Evolutionary conservation across 164 flowering plant genomes (phyloP), one percentile per base, ranked within the genome.

Genomic region (Hamamelis virginiana): DNA sequence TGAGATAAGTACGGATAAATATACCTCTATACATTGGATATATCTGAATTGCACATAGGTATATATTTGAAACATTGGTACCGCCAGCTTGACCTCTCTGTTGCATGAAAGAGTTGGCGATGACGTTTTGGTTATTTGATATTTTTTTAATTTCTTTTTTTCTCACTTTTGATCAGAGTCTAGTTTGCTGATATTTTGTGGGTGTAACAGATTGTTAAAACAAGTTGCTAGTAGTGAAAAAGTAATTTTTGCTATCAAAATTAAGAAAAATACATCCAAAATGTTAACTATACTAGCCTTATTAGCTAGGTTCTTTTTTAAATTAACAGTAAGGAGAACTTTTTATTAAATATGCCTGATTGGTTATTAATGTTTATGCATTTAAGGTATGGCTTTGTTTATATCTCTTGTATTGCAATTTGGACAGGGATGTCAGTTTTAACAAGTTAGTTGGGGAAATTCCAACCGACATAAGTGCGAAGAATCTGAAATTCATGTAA

Each of bases 351-450:
- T n/a, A n/a, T n/a, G n/a, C n/a, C n/a, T n/a, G n/a, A n/a, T n/a
- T n/a, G n/a, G n/a, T n/a, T n/a, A n/a, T n/a, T n/a, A n/a, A n/a
- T n/a, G n/a, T n/a, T n/a, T n/a, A n/a, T n/a, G n/a, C n/a, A n/a
- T 27, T 56, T n/a, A 0, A 65, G 74, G 82, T 78, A 16, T 16
- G 33, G 22, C 23, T 60, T 9, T 57, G 15, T 6, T 57, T 43
- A 48, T 27, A 8, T n/a, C 11, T 43, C 10, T 68, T 64, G n/a
- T 22, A 0, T 41, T 38, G 22, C 50, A 15, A 64, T 55, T 63
- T 60, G 47, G 48, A 65, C 78, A 91, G 96, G 77, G 96, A 91
- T 79, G 77, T 85, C 69, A 91, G 89, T 79, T 91, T 87, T 67
- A 89, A 91, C 77, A 80, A 76, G 71, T 72, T 91, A 59, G 72